These are phyloP conservation scores for Beauveria sp. DNA, from an alignment of 2,329 filamentous ascomycete genomes.

Conservation along the genomic window DNA sequence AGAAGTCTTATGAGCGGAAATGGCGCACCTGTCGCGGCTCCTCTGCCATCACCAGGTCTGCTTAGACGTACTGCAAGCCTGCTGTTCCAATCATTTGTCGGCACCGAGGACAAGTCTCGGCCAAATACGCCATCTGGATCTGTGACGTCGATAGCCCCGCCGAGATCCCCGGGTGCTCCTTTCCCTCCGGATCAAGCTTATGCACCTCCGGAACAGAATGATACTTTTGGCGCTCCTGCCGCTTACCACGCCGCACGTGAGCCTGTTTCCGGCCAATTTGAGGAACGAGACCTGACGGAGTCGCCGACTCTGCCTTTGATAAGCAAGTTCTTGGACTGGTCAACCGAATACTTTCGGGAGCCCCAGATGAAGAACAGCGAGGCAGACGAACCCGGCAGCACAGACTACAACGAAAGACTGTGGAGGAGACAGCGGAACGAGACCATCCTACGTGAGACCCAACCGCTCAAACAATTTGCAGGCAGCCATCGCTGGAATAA, in stretches of 20 bases:
- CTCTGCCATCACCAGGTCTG: conserved; percentile 47
- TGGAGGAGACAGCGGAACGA: conserved; percentile 94
- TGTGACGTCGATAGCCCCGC: conserved; percentile 14
- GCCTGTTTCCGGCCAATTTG: conserved; percentile 71
- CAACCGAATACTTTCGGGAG: conserved; percentile 93
- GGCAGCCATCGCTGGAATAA: conserved; percentile 82
- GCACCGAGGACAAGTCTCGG: conserved; percentile 36
- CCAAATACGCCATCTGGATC: conserved; percentile 25
- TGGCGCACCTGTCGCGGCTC: conserved; percentile 27
- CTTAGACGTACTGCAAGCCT: conserved; percentile 58
- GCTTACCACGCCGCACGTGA: conserved; percentile 69
- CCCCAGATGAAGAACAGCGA: conserved; percentile 97
- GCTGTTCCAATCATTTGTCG: conserved; percentile 51
- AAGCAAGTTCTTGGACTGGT: conserved; percentile 89
- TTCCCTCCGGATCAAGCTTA: conserved; percentile 34
- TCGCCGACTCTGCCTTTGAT: conserved; percentile 63
- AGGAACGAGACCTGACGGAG: conserved; percentile 50
- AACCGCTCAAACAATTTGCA: conserved; percentile 85
- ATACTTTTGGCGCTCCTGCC: conserved; percentile 57
- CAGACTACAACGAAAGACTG: conserved; percentile 89
- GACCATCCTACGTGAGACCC: conserved; percentile 81
- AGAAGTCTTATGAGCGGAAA: conserved; percentile 29
- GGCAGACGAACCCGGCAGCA: conserved; percentile 90
- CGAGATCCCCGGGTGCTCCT: conserved; percentile 27
- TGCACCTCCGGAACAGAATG: conserved; percentile 66